A percentile compares a stretch with the other conserved stretches of the same genome.
phyloP scores from a whole-genome alignment of 2,329 filamentous ascomycete species.

The Xylogone sp. region DNA sequence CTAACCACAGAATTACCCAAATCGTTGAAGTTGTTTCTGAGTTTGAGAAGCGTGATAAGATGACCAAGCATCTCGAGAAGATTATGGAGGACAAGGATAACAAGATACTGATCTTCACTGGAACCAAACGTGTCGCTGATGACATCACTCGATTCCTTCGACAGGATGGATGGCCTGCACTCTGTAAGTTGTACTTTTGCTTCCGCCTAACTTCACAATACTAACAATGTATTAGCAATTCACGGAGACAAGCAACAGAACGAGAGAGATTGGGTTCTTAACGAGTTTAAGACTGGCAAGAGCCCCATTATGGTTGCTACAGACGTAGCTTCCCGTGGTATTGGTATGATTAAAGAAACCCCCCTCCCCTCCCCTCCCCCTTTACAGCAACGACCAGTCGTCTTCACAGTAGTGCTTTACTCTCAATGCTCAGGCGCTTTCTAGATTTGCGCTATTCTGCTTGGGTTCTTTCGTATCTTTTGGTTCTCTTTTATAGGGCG shows the following conservation, averaged over 20 bases:
- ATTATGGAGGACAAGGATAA: conserved; percentile 95
- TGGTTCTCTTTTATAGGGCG: conserved; percentile 77
- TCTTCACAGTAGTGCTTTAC: conserved; percentile 72
- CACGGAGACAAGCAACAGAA: conserved; percentile 99
- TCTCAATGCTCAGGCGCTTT: conserved; percentile 85
- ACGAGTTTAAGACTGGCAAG: conserved; percentile 99
- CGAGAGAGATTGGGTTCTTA: conserved; percentile 98
- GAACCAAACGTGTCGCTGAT: conserved; percentile 92
- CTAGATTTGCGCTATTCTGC: conserved; percentile 85
- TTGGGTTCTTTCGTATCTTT: conserved; percentile 80
- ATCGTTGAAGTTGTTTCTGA: conserved; percentile 95
- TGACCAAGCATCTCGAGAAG: conserved; percentile 96
- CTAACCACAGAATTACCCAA: conserved; percentile 97
- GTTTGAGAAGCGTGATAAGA: conserved; percentile 94
- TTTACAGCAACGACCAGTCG: conserved; percentile 52
- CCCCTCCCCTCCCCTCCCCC: conserved; percentile 37
- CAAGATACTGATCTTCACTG: conserved; percentile 94
- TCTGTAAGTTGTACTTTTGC: conserved; percentile 71
- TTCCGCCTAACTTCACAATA: conserved; percentile 40
- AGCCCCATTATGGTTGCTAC: conserved; percentile 99
- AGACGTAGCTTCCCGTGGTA: conserved; percentile 99
- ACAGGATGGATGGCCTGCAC: conserved; percentile 95
- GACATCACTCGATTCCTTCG: conserved; percentile 97
- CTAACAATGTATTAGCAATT: conserved; percentile 63
- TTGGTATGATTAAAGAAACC: conserved; percentile 90